Evolutionary conservation across 2,329 filamentous ascomycete genomes (phyloP).

Genomic region (Exophiala xenobiotica): DNA sequence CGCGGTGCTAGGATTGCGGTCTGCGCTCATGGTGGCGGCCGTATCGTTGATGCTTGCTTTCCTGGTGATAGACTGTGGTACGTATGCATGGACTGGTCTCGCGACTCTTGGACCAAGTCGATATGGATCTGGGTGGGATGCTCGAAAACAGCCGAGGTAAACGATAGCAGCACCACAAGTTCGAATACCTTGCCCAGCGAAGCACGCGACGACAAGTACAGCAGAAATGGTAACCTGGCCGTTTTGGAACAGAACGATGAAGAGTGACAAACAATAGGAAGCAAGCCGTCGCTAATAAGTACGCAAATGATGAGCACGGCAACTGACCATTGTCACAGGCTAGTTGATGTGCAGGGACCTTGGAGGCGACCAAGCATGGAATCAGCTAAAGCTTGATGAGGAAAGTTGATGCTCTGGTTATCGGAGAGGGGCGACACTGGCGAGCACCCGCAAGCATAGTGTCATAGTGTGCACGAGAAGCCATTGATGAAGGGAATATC

Average conservation of each 20-base stretch:
- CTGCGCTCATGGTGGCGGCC: constrained; percentile 18
- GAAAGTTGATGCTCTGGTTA: constrained; percentile 3
- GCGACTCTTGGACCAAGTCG: no score
- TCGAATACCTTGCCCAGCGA: not conserved
- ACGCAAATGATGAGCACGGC: not conserved
- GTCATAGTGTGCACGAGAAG: not conserved
- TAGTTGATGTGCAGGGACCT: not conserved
- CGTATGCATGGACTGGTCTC: constrained; percentile 12
- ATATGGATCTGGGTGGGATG: not conserved
- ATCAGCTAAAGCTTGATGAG: constrained; percentile 2
- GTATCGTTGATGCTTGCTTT: not conserved
- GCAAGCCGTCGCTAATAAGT: not conserved
- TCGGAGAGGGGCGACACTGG: not conserved
- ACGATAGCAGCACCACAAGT: not conserved
- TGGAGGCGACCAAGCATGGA: not conserved
- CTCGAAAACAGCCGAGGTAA: not conserved
- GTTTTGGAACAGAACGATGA: not conserved
- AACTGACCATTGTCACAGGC: not conserved
- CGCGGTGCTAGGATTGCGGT: constrained; percentile 19
- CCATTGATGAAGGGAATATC: not conserved
- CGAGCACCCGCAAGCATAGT: not conserved
- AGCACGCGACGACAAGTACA: not conserved
- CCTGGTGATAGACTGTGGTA: not conserved
- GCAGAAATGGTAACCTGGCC: not conserved
- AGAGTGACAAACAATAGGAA: not conserved